Conservation (phyloP, 1,284 basidiomycete genomes). For the Coriolopsis trogii region DNA sequence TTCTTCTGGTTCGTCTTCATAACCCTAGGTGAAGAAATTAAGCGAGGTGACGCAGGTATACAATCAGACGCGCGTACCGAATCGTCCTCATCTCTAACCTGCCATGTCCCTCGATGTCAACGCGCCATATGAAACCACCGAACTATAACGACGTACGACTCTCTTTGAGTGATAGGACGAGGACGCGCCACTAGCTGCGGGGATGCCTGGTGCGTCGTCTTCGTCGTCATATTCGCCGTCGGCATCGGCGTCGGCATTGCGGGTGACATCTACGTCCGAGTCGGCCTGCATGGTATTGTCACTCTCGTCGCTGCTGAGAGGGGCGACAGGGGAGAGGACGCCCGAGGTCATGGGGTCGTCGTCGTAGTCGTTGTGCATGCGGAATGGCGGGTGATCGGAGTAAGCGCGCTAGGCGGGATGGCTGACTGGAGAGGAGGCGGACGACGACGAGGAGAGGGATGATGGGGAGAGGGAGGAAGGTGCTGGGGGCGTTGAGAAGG, state of each 20-base stretch:
- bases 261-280: conserved; percentile 43
- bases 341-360: conserved; percentile 41
- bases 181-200: conserved; percentile 28
- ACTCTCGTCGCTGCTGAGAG: conserved; percentile 31
- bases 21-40: conserved; percentile 51
- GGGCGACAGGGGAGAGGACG: conserved; percentile 26
- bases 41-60: conserved; percentile 24
- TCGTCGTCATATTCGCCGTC: conserved; percentile 42
- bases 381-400: conserved; percentile 34
- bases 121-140: conserved; percentile 13
- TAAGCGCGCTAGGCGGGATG: conserved; percentile 33
- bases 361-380: conserved; percentile 38
- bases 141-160: conserved; percentile 32
- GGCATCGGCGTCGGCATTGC: conserved; percentile 44
- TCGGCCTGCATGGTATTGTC: conserved; percentile 46
- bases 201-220: conserved; percentile 31
- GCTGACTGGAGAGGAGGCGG: conserved; percentile 31
- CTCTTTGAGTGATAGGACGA: conserved; percentile 35
- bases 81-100: conserved; percentile 63
- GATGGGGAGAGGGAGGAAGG: conserved; percentile 37
- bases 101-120: conserved; percentile 20
- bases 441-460: conserved; percentile 50
- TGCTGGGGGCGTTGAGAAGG: conserved; percentile 50
- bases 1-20: conserved; percentile 58
- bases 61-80: conserved; percentile 51